Base-by-base conservation (phyloP, 2,329 filamentous ascomycete species). In the Hypoxylon sp. region DNA sequence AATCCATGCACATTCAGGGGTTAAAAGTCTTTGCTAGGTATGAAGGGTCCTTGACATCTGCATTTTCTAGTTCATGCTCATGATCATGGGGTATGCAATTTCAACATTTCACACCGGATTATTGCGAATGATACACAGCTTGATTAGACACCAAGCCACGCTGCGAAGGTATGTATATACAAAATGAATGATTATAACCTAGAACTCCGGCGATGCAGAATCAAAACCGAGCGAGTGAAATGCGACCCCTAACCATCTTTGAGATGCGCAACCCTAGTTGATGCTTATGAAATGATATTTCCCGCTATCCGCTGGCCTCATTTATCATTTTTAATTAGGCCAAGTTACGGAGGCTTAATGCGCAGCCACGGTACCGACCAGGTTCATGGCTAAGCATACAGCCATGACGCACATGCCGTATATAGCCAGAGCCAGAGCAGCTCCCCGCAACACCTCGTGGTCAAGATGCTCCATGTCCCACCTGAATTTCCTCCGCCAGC, bases 351-450 rank as follows among this genome's bases (percentile, higher is more conserved):
- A 7, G 13, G 20, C 29, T 60, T 21, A 90, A 73, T 88, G 83
- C 48, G 80, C 78, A 46, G 40, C 34, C 5, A 79, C 81, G 40
- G 83, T 78, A 63, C 94, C 91, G 63, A 96, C 89, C 9, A 89
- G 85, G 69, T 97, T 97, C 67, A 91, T 91, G 31, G 83, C 75
- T 63, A 99, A 73, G 68, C 92, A 97, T 36, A 93, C 86, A 19
- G 90, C 75, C 94, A 99, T 97, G 43, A 99, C 91, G 37, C 89
- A 73, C 6, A 90, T 61, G 13, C 94, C 94, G 67, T 99, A 99
- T 6, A 91, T 77, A 5, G 89, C 87, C 52, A 99, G 75, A 0
- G 77, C 87, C 35, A 97, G 75, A 43, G 91, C 87, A 56, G 90
- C 71, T 64, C 84, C 88, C 51, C 94, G 80, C 45, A 97, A 69